Percentiles rank a stretch among this genome's conserved stretches.
Conservation (phyloP, 139 green algal genomes). For the Tetradesmus obliquus region DNA sequence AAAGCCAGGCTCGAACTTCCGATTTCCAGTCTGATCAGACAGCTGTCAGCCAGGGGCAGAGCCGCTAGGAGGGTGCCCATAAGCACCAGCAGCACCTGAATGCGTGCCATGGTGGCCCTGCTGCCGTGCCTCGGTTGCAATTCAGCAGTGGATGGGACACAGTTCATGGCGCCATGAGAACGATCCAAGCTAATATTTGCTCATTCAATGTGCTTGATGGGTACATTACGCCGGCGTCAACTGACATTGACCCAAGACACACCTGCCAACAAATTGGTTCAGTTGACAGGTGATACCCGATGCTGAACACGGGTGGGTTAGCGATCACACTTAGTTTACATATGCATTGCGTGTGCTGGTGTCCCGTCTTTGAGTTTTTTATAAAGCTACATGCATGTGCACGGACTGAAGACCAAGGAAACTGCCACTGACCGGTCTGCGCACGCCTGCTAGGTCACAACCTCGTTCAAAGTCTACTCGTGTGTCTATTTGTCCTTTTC, state of each 20-base stretch:
- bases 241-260: neutral
- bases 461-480: neutral
- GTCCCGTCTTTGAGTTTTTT: neutral
- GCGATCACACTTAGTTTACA: neutral
- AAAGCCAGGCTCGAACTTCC: neutral
- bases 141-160: neutral
- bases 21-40: slow-evolving; percentile 12
- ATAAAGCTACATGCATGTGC: neutral
- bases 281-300: neutral
- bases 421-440: neutral
- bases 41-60: neutral
- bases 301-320: neutral
- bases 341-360: neutral
- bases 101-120: neutral
- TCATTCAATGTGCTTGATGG: neutral
- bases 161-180: neutral
- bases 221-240: neutral
- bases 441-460: too few species aligned
- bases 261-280: slow-evolving; percentile 1
- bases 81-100: neutral
- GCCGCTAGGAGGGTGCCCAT: neutral
- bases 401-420: neutral
- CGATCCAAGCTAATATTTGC: neutral
- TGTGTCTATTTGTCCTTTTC: neutral
- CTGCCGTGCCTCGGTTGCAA: neutral